These are phyloP conservation scores for Cordyceps javanica DNA, from an alignment of 2,329 filamentous ascomycete species.

Conservation along the genomic window DNA sequence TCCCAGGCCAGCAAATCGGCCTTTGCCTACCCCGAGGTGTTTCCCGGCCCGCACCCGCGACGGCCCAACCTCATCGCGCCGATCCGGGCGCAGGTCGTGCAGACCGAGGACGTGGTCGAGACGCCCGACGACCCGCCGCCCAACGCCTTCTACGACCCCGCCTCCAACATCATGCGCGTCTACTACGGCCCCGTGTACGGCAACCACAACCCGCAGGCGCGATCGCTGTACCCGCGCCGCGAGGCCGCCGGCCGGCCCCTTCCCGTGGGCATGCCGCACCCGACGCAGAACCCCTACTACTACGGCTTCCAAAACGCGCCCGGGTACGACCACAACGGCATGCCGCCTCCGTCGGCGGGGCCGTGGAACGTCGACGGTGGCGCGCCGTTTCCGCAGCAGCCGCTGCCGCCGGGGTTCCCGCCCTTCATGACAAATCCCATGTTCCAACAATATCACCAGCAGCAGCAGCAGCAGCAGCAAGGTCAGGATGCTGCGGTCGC, in stretches of 20 bases:
- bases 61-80: conserved; percentile 42
- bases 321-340: conserved; percentile 16
- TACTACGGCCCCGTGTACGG: conserved; percentile 53
- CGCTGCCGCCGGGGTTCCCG: conserved; percentile 6
- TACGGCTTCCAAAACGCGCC: conserved; percentile 29
- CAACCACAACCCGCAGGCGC: conserved; percentile 34
- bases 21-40: conserved; percentile 21
- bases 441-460: conserved; percentile 1
- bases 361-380: conserved; percentile 2
- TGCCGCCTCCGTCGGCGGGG: not conserved
- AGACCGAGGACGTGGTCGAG: conserved; percentile 52
- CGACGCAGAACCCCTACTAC: conserved; percentile 37
- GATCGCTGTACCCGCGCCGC: conserved; percentile 39
- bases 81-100: conserved; percentile 41
- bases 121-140: conserved; percentile 46
- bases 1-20: too few relatives aligned
- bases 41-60: conserved; percentile 26
- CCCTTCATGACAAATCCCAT: conserved; percentile 19
- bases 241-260: conserved; percentile 26
- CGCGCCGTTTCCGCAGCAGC: not conserved
- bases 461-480: conserved; percentile 1
- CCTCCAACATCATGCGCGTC: conserved; percentile 46
- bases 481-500: not conserved
- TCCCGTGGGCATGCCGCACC: conserved; percentile 38
- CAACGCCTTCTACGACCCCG: conserved; percentile 53